Evolutionary conservation across 2,329 filamentous ascomycete genomes (phyloP), one percentile per base, ranked within the genome.

Genomic region (Fusarium sororula): DNA sequence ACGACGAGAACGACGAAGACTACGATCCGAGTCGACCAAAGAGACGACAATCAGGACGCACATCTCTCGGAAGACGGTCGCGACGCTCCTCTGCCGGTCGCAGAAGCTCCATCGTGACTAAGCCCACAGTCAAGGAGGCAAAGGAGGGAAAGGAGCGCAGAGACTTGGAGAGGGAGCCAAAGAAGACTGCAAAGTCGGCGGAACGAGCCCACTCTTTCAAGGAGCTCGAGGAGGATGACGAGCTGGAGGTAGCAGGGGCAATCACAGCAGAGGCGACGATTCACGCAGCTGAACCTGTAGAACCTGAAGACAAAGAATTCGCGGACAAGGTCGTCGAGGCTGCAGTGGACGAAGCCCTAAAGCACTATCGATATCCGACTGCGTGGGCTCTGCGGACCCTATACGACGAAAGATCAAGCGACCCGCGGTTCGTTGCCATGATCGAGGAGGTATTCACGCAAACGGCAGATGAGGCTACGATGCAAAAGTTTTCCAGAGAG

Each of bases 371-470:
- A 66, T 91, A 89, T 78, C 88, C 89, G 61, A 91, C 90, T 14
- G 90, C 90, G 5, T 91, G 87, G 83, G 89, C 90, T 47, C 83
- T 92, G 67, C 85, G 89, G 60, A 87, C 85, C 20, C 83, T 91
- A 68, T 91, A 90, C 79, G 89, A 91, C 73, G 88, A 91, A 77
- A 85, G 87, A 68, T 84, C 84, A 50, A 79, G 82, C 44, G 85
- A 90, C 73, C 80, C 84, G 22, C 82, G 82, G 41, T 90, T 91
- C 75, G 82, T 91, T 66, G 81, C 84, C 70, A 87, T 91, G 84
- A 82, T 91, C 51, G 87, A 90, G 79, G 85, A 88, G 68, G 84
- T 91, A 50, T 90, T 87, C 79, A 83, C 84, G 73, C 88, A 90
- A 77, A 88, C 85, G 24, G 89, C 89, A n/a, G 86, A 87, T 72